Conservation (phyloP, 2,329 filamentous ascomycete species). For the Diaporthe ilicicola region DNA sequence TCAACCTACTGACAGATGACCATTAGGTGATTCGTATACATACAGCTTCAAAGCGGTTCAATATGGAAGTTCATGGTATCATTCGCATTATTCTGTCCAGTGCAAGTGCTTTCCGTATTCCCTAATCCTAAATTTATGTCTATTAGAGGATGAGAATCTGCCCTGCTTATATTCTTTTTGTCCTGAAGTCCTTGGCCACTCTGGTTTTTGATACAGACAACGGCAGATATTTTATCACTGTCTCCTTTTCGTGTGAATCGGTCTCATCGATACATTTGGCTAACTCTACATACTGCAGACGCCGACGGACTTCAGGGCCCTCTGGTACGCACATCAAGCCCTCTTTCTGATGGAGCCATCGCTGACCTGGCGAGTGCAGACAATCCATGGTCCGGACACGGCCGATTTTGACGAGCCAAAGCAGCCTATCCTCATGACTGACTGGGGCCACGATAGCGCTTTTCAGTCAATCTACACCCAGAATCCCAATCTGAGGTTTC, state of each 20-base stretch:
- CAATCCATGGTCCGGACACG: slow-evolving; percentile 33
- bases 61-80: slow-evolving; percentile 45
- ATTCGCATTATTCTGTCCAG: slow-evolving; percentile 61
- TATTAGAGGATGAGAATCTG: no score
- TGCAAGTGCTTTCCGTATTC: slow-evolving; percentile 39
- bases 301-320: slow-evolving; percentile 71
- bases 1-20: not conserved
- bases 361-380: slow-evolving; percentile 18
- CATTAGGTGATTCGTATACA: slow-evolving; percentile 55
- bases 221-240: not conserved
- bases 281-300: slow-evolving; percentile 40
- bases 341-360: not conserved
- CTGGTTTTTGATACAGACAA: not conserved
- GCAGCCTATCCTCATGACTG: slow-evolving; percentile 33
- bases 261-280: not conserved
- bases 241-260: not conserved
- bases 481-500: not conserved
- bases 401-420: slow-evolving; percentile 33
- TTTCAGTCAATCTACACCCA: slow-evolving; percentile 19
- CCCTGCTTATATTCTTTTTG: not conserved
- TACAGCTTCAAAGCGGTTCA: slow-evolving; percentile 67
- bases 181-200: not conserved
- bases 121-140: no score
- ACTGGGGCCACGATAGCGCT: slow-evolving; percentile 32
- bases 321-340: slow-evolving; percentile 49